phyloP scores from a whole-genome alignment of 208 protist genomes.

The Wallacemonas collosoma region DNA sequence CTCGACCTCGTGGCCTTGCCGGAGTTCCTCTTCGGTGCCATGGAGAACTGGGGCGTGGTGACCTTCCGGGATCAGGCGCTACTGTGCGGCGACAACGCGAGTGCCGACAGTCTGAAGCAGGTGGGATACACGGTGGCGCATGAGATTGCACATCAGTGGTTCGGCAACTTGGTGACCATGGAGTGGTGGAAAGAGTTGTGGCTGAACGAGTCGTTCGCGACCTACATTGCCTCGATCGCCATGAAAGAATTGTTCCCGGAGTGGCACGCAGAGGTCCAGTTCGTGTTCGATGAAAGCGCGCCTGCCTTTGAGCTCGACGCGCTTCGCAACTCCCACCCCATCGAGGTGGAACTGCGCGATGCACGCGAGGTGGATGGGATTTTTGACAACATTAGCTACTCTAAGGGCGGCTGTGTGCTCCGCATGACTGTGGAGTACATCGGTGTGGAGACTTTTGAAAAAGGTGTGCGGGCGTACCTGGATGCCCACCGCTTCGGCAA shows the following conservation, averaged over 20 bases:
- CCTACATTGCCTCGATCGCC: slow-evolving; percentile 82
- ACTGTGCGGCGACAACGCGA: slow-evolving; percentile 57
- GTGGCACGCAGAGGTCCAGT: slow-evolving; percentile 78
- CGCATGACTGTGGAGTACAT: slow-evolving; percentile 89
- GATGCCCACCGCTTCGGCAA: slow-evolving; percentile 70
- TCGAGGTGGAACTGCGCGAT: slow-evolving; percentile 86
- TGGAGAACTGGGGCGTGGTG: slow-evolving; percentile 98
- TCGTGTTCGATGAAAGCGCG: slow-evolving; percentile 67
- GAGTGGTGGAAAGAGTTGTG: slow-evolving; percentile 98
- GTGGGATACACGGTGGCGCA: slow-evolving; percentile 91
- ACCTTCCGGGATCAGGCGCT: slow-evolving; percentile 93
- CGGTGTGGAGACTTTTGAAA: slow-evolving; percentile 77
- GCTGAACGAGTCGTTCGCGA: slow-evolving; percentile 98
- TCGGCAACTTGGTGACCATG: slow-evolving; percentile 98
- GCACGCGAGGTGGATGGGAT: slow-evolving; percentile 92
- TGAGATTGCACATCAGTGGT: slow-evolving; percentile 97
- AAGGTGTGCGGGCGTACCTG: slow-evolving; percentile 81
- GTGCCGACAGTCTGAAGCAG: slow-evolving; percentile 41
- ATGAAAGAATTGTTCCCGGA: slow-evolving; percentile 81
- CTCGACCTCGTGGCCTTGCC: slow-evolving; percentile 96
- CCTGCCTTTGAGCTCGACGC: slow-evolving; percentile 84
- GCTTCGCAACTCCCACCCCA: slow-evolving; percentile 86
- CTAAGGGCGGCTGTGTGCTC: slow-evolving; percentile 84
- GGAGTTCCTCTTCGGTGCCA: slow-evolving; percentile 95
- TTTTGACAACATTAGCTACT: slow-evolving; percentile 94